phyloP scores from a whole-genome alignment of 225 moss, liverwort and hornwort genomes.

The Rhytidiadelphus loreus region DNA sequence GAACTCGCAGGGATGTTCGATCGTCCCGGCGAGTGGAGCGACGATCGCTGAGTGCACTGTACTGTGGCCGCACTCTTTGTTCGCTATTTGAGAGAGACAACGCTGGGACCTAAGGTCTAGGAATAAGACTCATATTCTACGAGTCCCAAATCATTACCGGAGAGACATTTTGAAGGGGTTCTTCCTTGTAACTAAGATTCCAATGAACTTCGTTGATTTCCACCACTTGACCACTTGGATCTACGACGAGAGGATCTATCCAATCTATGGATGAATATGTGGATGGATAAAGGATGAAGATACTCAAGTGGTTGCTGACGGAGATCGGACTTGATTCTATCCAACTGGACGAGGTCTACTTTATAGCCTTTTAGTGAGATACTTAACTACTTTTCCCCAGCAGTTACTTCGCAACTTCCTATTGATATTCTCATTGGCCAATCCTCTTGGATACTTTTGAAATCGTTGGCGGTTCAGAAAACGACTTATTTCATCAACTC shows the following conservation, averaged over 20 bases:
- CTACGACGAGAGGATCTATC: neutral
- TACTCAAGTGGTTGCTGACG: neutral
- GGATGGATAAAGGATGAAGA: neutral
- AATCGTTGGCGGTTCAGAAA: neutral
- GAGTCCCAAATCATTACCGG: accelerated
- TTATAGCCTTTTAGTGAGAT: neutral
- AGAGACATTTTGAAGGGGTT: accelerated
- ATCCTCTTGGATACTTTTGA: neutral
- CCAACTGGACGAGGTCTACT: neutral
- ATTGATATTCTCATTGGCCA: neutral
- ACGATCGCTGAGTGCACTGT: neutral
- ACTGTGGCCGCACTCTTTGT: neutral
- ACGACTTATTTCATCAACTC: neutral
- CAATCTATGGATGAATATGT: neutral
- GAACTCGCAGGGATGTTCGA: neutral
- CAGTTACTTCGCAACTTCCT: neutral
- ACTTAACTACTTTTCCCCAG: neutral
- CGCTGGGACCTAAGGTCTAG: neutral
- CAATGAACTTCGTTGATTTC: neutral
- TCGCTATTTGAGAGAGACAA: neutral
- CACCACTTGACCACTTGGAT: neutral
- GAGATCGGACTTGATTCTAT: neutral
- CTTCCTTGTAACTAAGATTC: neutral
- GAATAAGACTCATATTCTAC: neutral
- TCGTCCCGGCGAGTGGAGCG: neutral